A percentile compares a stretch with the other conserved stretches of the same genome.
These are phyloP conservation scores for Lophiostoma macrostomum DNA, from an alignment of 495 filamentous ascomycete species.

Conservation along the genomic window DNA sequence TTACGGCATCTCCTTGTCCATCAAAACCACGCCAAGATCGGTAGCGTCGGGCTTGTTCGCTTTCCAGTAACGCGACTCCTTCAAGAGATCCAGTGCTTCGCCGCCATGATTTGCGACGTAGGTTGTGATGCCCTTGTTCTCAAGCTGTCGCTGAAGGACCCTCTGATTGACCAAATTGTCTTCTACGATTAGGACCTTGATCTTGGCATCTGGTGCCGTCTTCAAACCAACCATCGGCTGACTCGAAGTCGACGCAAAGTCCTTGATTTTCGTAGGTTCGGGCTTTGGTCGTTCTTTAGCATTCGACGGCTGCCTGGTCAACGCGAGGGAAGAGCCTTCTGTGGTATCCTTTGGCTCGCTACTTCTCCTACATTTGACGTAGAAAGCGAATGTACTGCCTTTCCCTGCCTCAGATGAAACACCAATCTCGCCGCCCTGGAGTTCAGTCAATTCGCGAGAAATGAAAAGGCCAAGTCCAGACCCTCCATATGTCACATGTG, in stretches of 20 bases:
- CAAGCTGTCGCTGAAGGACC: slow-evolving; percentile 62
- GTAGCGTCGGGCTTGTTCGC: slow-evolving; percentile 39
- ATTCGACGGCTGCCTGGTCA: slow-evolving; percentile 20
- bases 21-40: slow-evolving; percentile 63
- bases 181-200: slow-evolving; percentile 69
- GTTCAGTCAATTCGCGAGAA: slow-evolving; percentile 68
- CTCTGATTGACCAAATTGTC: slow-evolving; percentile 70
- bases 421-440: slow-evolving; percentile 82
- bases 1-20: slow-evolving; percentile 80
- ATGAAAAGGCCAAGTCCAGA: slow-evolving; percentile 83
- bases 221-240: neutral
- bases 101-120: slow-evolving; percentile 70
- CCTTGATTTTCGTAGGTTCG: slow-evolving; percentile 29
- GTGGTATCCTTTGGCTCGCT: slow-evolving; percentile 33
- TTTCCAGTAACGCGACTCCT: slow-evolving; percentile 37
- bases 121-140: slow-evolving; percentile 60
- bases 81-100: slow-evolving; percentile 65
- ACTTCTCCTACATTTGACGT: slow-evolving; percentile 59
- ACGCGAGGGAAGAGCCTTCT: slow-evolving; percentile 10
- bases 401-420: slow-evolving; percentile 66
- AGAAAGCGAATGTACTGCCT: slow-evolving; percentile 84
- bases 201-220: neutral
- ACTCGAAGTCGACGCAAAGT: slow-evolving; percentile 26
- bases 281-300: slow-evolving; percentile 12
- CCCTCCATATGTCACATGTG: slow-evolving; percentile 78